Evolutionary conservation across 208 protist genomes (phyloP).

Genomic region (Crithidia mellificae): DNA sequence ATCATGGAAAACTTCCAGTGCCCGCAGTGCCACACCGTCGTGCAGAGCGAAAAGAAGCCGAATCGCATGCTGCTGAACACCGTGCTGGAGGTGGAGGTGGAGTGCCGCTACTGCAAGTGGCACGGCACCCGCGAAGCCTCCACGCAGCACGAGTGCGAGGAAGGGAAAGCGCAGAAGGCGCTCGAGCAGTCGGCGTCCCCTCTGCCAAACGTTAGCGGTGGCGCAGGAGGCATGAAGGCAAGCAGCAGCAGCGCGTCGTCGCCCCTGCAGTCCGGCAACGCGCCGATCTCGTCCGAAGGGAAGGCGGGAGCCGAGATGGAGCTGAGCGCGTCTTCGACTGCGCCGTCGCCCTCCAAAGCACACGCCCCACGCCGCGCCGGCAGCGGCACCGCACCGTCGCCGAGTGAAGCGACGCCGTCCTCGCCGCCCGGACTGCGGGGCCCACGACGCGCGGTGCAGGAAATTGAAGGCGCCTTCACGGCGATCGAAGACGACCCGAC

Average conservation of each 20-base stretch:
- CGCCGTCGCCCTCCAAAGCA: neutral
- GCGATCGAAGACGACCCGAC: slow-evolving; percentile 23
- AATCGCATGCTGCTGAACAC: slow-evolving; percentile 77
- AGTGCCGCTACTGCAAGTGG: slow-evolving; percentile 68
- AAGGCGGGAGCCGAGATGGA: neutral
- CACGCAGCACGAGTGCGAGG: slow-evolving; percentile 27
- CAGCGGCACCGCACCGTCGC: neutral
- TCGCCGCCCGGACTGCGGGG: neutral
- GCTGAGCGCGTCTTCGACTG: slow-evolving; percentile 1
- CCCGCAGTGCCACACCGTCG: slow-evolving; percentile 55
- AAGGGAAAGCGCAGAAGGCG: slow-evolving; percentile 4
- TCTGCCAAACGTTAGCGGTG: neutral
- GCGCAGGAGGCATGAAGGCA: neutral
- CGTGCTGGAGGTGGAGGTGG: slow-evolving; percentile 49
- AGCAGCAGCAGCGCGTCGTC: neutral
- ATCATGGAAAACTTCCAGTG: slow-evolving; percentile 46
- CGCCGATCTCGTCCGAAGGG: neutral
- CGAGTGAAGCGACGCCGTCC: neutral
- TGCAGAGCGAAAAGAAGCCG: slow-evolving; percentile 43
- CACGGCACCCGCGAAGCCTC: slow-evolving; percentile 48
- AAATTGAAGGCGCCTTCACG: slow-evolving; percentile 31
- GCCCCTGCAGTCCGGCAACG: neutral
- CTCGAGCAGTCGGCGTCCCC: neutral
- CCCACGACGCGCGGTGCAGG: slow-evolving; percentile 22
- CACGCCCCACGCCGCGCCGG: neutral